These are phyloP conservation scores for Zasmidium citrigriseum DNA, from an alignment of 2,329 filamentous ascomycete species.

Conservation along the genomic window DNA sequence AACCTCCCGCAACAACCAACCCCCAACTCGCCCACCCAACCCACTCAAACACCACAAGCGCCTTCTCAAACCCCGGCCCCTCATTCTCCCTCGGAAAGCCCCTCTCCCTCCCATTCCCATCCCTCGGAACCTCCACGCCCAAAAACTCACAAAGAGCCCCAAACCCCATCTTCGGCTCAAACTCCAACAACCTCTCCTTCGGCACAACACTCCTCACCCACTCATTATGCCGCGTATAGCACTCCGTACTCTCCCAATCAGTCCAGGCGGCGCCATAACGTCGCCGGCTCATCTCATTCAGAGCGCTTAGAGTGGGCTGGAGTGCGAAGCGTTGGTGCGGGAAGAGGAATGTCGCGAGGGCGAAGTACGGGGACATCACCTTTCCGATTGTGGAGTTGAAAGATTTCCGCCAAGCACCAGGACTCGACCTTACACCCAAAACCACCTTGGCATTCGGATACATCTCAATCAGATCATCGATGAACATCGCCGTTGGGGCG, in stretches of 20 bases:
- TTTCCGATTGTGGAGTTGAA: not conserved
- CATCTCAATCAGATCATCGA: not conserved
- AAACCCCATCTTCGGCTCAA: not conserved
- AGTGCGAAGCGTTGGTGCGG: not conserved
- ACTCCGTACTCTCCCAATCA: not conserved
- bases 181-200: not conserved
- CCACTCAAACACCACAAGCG: not conserved
- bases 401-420: not conserved
- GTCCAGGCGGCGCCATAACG: not conserved
- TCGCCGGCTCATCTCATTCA: not conserved
- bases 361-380: not conserved
- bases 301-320: not conserved
- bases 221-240: not conserved
- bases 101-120: not conserved
- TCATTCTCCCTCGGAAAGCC: not conserved
- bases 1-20: not conserved
- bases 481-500: not conserved
- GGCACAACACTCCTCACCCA: not conserved
- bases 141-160: not conserved
- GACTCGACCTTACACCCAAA: not conserved
- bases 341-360: not conserved
- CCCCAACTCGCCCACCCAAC: not conserved
- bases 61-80: not conserved
- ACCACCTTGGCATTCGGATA: not conserved
- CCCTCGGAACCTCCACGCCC: not conserved